phyloP scores from a whole-genome alignment of 139 green algal species.

The Chlamydomonas eustigma region DNA sequence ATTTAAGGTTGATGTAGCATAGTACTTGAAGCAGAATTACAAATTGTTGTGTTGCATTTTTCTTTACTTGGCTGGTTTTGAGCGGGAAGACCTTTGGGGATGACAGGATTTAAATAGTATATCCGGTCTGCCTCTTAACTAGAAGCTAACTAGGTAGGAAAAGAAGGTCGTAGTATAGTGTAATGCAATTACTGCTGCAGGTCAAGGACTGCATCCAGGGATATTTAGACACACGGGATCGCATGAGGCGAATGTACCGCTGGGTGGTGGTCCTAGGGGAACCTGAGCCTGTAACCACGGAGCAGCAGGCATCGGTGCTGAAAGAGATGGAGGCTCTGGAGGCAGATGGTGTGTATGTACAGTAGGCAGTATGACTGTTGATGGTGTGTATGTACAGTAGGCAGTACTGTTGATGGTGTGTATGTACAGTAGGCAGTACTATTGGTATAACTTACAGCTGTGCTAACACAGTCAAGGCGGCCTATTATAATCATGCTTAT shows the following conservation, averaged over 20 bases:
- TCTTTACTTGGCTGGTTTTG: too few relatives aligned
- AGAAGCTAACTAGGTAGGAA: too few relatives aligned
- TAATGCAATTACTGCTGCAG: conserved; percentile 6
- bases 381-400: background rate
- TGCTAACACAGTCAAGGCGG: too few relatives aligned
- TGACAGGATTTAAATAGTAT: too few relatives aligned
- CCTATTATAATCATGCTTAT: too few relatives aligned
- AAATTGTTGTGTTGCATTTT: too few relatives aligned
- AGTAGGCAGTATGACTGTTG: background rate
- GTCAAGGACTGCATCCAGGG: conserved; percentile 31
- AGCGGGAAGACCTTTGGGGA: too few relatives aligned
- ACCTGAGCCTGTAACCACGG: conserved; percentile 5
- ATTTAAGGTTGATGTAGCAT: too few relatives aligned
- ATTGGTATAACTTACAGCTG: too few relatives aligned
- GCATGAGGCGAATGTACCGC: conserved; percentile 16
- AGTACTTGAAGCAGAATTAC: too few relatives aligned
- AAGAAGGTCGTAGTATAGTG: too few relatives aligned
- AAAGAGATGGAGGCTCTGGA: conserved; percentile 26
- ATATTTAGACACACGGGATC: conserved; percentile 19
- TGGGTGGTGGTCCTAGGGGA: conserved; percentile 20
- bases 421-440: background rate
- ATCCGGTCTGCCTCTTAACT: too few relatives aligned
- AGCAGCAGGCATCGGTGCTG: background rate
- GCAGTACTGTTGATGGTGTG: background rate
- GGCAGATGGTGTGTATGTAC: conserved; percentile 14